phyloP scores from a whole-genome alignment of 1,284 basidiomycete genomes.

The Trametes pubescens region DNA sequence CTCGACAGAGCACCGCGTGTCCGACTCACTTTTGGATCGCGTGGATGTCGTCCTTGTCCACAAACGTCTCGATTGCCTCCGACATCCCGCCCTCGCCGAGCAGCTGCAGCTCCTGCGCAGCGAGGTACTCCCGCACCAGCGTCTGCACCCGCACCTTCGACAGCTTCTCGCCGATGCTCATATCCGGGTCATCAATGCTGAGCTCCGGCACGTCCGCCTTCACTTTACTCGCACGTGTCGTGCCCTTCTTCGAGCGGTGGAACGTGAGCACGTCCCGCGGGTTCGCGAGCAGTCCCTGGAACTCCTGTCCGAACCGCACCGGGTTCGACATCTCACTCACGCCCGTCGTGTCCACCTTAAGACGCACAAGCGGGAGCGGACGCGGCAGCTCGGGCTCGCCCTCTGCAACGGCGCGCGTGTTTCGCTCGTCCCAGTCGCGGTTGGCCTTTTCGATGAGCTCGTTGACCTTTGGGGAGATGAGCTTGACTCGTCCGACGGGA shows the following conservation, averaged over 20 bases:
- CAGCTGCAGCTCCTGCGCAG: conserved; percentile 89
- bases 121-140: conserved; percentile 88
- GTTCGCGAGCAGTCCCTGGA: conserved; percentile 91
- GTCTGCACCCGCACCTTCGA: conserved; percentile 76
- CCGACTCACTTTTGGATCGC: conserved; percentile 83
- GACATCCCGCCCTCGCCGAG: conserved; percentile 88
- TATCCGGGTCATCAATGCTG: conserved; percentile 76
- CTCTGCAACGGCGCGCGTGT: conserved; percentile 66
- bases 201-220: conserved; percentile 74
- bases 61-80: conserved; percentile 91
- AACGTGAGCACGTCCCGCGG: conserved; percentile 93
- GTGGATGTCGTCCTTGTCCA: conserved; percentile 95
- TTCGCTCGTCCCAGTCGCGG: conserved; percentile 81
- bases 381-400: conserved; percentile 72
- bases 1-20: neutral
- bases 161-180: conserved; percentile 72
- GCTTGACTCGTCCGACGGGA: neutral
- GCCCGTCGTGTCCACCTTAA: conserved; percentile 93
- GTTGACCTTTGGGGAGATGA: conserved; percentile 64
- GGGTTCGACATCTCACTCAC: conserved; percentile 93
- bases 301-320: conserved; percentile 96
- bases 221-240: conserved; percentile 58
- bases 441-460: conserved; percentile 83
- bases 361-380: conserved; percentile 91
- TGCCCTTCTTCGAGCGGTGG: conserved; percentile 80